These are phyloP conservation scores for Acacia pycnantha DNA, from an alignment of 331 rosid genomes.

Conservation along the genomic window DNA sequence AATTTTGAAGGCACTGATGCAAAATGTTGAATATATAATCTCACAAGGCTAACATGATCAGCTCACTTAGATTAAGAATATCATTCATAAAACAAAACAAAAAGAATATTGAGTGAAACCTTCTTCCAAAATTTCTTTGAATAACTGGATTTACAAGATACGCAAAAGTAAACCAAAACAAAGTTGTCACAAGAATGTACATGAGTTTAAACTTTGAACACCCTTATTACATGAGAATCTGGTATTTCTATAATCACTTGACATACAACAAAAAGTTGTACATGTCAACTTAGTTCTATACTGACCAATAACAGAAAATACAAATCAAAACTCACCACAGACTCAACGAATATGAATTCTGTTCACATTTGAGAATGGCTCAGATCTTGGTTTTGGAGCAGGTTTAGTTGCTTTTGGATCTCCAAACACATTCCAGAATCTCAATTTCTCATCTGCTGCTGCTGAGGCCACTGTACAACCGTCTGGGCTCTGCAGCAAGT, in stretches of 20 bases:
- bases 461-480: conserved; percentile 87
- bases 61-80: no score
- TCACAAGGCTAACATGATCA: no score
- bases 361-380: conserved; percentile 64
- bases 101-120: no score
- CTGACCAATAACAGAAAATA: neutral
- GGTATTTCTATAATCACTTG: neutral
- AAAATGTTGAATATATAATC: no score
- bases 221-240: neutral
- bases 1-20: no score
- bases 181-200: neutral
- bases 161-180: neutral
- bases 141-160: neutral
- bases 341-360: conserved; percentile 58
- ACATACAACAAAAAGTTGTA: conserved; percentile 4
- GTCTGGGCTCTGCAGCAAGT: conserved; percentile 59
- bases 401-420: conserved; percentile 67
- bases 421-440: conserved; percentile 88
- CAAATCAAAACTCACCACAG: neutral
- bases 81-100: no score
- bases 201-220: neutral
- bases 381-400: conserved; percentile 53
- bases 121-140: neutral
- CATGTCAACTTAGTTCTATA: neutral
- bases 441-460: conserved; percentile 68